Base-by-base conservation (phyloP, 1,284 basidiomycete genomes). In the Earliella scabrosa region DNA sequence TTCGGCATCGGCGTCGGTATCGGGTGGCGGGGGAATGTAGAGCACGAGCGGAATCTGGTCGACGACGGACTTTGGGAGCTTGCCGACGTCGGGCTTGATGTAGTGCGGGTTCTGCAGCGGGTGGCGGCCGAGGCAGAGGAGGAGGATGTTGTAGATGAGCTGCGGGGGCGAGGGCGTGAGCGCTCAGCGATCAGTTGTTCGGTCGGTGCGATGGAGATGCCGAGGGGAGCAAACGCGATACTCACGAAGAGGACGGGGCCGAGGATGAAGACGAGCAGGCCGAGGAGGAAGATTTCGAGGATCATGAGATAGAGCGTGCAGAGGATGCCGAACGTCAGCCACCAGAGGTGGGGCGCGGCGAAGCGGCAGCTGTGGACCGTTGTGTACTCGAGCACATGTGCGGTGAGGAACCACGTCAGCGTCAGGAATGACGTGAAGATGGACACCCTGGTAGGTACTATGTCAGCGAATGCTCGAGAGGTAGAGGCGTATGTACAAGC, bases 41-140 rank as follows among this genome's bases (percentile, higher is more conserved):
- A 90, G 81, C 26, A 92, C 90, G 29, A 93, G 79, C 0, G 90
- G 90, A 40, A 93, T 92, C 50, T 79, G 80, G 52, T 92, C 87
- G 26, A 93, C 90, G 8, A 86, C 72, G 4, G 81, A 73, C 63
- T 83, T 85, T 0, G 89, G 75, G 7, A 93, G 74, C 66, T 91
- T 91, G 5, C 83, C 86, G 40, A 92, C 82, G 52, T 92, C 88
- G 11, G 88, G 90, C 54, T 85, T 86, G 68, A 91, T 88, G 67
- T 82, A 77, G 52, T 80, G 77, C 8, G 85, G 85, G 58, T 86
- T 84, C 67, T 90, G 89, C 34, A 90, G 65, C 2, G 88, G 90
- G 66, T 91, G 88, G 21, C 90, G 81, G 3, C 90, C 90, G 20
- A 90, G 72, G 66, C 87, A 89, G 39, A 93, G 80, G 26, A 93